phyloP scores from a whole-genome alignment of 805 yeast genomes.

The Wickerhamiella azymoides region DNA sequence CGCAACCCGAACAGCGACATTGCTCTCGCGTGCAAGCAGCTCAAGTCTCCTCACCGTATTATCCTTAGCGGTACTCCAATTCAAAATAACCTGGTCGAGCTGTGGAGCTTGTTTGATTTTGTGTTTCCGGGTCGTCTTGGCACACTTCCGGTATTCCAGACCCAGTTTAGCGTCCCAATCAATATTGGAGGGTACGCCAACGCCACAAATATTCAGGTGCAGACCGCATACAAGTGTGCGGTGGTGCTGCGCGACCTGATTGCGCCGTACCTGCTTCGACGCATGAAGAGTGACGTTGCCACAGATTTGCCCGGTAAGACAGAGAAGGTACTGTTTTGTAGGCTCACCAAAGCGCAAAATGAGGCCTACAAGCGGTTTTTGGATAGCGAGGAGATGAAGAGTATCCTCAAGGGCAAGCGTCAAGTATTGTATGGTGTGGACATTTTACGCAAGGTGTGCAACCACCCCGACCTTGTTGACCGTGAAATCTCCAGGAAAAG shows the following conservation, averaged over 20 bases:
- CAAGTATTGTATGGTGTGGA: slow-evolving; percentile 85
- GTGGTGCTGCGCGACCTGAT: slow-evolving; percentile 76
- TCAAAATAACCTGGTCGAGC: slow-evolving; percentile 79
- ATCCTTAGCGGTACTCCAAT: slow-evolving; percentile 94
- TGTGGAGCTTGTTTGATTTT: slow-evolving; percentile 93
- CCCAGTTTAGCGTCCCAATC: slow-evolving; percentile 82
- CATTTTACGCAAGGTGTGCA: slow-evolving; percentile 78
- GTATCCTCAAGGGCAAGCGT: slow-evolving; percentile 60
- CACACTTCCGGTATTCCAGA: slow-evolving; percentile 86
- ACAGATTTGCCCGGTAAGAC: slow-evolving; percentile 84
- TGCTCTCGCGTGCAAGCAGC: slow-evolving; percentile 69
- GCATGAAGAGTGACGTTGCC: slow-evolving; percentile 90
- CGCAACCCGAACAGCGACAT: slow-evolving; percentile 88
- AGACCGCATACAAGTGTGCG: slow-evolving; percentile 92
- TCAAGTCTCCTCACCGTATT: slow-evolving; percentile 71
- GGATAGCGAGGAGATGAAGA: slow-evolving; percentile 57
- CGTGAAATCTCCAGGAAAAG: slow-evolving; percentile 26
- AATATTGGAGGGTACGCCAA: slow-evolving; percentile 97
- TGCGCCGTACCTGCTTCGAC: slow-evolving; percentile 73
- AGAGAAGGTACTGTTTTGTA: slow-evolving; percentile 89
- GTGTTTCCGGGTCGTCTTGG: slow-evolving; percentile 91
- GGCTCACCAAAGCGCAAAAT: slow-evolving; percentile 63
- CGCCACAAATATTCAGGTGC: slow-evolving; percentile 91
- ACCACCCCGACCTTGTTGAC: slow-evolving; percentile 79
- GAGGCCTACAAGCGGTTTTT: slow-evolving; percentile 61